Evolutionary conservation across 352 stramenopile genomes (phyloP).

Genomic region (Phytophthora foliorum): DNA sequence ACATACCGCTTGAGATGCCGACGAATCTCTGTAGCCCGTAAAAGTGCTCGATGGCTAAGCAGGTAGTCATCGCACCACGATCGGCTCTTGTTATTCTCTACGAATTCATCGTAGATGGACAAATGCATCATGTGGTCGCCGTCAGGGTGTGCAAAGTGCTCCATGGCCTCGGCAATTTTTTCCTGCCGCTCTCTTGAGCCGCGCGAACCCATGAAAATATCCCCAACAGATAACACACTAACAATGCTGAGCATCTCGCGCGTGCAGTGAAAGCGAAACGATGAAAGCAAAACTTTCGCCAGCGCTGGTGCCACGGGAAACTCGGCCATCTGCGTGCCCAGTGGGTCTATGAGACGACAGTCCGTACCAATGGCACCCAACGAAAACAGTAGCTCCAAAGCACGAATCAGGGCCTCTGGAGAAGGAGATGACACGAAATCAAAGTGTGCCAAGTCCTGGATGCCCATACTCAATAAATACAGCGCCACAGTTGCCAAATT

Average conservation of each 20-base stretch:
- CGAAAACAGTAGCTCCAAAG: conserved; percentile 76
- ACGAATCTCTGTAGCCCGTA: conserved; percentile 73
- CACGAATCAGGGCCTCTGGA: conserved; percentile 75
- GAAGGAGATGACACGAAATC: conserved; percentile 85
- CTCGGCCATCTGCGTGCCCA: conserved; percentile 96
- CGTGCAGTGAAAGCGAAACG: conserved; percentile 84
- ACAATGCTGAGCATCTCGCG: conserved; percentile 96
- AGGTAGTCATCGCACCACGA: conserved; percentile 84
- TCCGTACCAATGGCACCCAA: conserved; percentile 69
- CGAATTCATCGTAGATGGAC: conserved; percentile 77
- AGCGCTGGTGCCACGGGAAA: conserved; percentile 97
- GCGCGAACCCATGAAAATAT: conserved; percentile 73
- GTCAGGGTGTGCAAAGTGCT: conserved; percentile 69
- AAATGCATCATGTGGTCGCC: conserved; percentile 82
- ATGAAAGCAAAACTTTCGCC: conserved; percentile 76
- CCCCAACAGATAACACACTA: conserved; percentile 95
- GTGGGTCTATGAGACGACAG: conserved; percentile 69
- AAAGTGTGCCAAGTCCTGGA: conserved; percentile 87
- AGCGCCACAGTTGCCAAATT: conserved; percentile 76
- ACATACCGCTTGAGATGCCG: conserved; percentile 77
- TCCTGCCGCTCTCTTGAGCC: conserved; percentile 75
- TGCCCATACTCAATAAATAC: conserved; percentile 87
- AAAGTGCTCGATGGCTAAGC: conserved; percentile 65
- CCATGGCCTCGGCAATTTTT: conserved; percentile 75
- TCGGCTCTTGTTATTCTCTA: conserved; percentile 66